Conservation (phyloP, 2,329 filamentous ascomycete genomes). For the Aspergillus sojae region DNA sequence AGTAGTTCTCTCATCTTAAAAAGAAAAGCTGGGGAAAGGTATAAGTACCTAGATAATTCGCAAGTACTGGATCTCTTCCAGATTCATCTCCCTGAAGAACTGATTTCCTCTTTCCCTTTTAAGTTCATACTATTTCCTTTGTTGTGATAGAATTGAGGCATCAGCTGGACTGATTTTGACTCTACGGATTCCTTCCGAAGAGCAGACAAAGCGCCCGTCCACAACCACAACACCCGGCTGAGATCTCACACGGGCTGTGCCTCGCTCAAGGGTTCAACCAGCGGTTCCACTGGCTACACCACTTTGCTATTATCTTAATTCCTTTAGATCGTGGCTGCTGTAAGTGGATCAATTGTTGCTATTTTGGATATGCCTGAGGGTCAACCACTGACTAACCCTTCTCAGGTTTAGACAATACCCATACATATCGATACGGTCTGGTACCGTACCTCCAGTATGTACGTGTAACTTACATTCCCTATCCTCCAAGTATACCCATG, state of each 20-base stretch:
- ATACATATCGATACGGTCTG: constrained; percentile 16
- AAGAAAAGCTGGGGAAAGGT: neutral
- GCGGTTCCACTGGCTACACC: neutral
- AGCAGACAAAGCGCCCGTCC: neutral
- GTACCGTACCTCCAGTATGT: constrained; percentile 10
- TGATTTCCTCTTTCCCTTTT: neutral
- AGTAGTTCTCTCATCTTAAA: neutral
- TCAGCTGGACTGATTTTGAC: constrained; percentile 13
- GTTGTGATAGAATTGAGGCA: constrained; percentile 7
- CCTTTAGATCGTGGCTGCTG: neutral
- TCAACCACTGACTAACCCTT: neutral
- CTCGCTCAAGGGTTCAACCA: neutral
- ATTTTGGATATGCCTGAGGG: constrained; percentile 12
- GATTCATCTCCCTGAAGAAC: neutral
- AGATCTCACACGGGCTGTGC: neutral
- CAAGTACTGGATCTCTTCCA: neutral
- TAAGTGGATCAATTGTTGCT: constrained; percentile 17
- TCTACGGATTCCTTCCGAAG: neutral
- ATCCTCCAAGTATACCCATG: neutral
- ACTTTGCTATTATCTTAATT: neutral
- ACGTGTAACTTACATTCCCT: neutral
- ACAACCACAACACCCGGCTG: neutral
- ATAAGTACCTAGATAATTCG: neutral
- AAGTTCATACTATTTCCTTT: neutral
- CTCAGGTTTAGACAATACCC: neutral